Evolutionary conservation across 768 basidiomycete genomes (phyloP).

Genomic region (Mycena capillaripes): DNA sequence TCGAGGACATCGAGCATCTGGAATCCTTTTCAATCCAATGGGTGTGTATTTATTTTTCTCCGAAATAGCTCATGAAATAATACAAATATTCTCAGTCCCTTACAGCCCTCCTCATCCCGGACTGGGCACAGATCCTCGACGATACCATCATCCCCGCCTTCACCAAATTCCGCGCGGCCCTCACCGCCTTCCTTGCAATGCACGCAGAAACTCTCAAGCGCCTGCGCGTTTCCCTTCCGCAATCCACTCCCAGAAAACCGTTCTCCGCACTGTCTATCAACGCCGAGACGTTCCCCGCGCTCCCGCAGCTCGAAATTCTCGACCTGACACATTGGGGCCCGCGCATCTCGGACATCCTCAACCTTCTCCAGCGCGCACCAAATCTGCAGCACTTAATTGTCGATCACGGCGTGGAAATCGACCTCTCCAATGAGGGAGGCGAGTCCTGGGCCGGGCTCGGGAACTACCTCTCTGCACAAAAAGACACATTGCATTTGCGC

Average conservation of each 20-base stretch:
- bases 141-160: neutral
- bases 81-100: too few species aligned
- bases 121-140: neutral
- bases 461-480: neutral
- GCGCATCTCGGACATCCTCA: neutral
- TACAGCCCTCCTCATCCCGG: neutral
- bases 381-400: conserved; percentile 15
- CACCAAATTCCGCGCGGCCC: neutral
- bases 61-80: too few species aligned
- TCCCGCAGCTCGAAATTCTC: conserved; percentile 18
- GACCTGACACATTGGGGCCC: conserved; percentile 17
- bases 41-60: too few species aligned
- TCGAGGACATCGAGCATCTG: neutral
- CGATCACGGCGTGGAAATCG: conserved; percentile 8
- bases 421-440: neutral
- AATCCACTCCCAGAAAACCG: neutral
- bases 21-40: conserved; percentile 12
- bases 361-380: neutral
- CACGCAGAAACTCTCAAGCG: conserved; percentile 8
- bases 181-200: neutral
- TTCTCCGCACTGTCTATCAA: conserved; percentile 7
- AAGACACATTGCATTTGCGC: neutral
- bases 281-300: neutral
- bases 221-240: neutral
- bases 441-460: conserved; percentile 14